phyloP scores from a whole-genome alignment of 2,329 filamentous ascomycete species.

The Pleochaeta shiraiana region DNA sequence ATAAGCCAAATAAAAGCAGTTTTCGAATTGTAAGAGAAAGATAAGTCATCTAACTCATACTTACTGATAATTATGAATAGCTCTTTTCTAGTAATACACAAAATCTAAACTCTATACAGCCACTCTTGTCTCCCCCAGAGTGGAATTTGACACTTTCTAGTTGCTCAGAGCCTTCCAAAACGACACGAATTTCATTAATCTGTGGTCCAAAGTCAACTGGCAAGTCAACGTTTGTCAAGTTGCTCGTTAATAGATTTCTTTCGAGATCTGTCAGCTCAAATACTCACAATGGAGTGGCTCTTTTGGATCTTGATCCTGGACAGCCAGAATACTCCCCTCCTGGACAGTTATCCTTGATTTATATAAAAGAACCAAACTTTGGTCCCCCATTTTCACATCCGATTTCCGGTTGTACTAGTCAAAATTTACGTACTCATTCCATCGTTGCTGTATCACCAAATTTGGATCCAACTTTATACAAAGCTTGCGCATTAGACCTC shows the following conservation, averaged over 20 bases:
- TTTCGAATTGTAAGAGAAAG: conserved; percentile 27
- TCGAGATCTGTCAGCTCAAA: conserved; percentile 8
- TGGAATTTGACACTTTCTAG: conserved; percentile 29
- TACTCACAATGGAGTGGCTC: conserved; percentile 22
- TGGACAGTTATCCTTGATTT: conserved; percentile 45
- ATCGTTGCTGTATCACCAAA: conserved; percentile 42
- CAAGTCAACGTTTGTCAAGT: conserved; percentile 51
- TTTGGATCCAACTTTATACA: conserved; percentile 43
- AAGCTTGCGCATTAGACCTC: conserved; percentile 41
- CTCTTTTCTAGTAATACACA: conserved; percentile 30
- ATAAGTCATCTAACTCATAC: conserved; percentile 2
- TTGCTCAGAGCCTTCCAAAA: conserved; percentile 17
- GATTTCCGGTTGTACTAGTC: conserved; percentile 17
- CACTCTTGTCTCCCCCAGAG: conserved; percentile 32
- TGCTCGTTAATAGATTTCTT: conserved; percentile 44
- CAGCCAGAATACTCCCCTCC: conserved; percentile 54
- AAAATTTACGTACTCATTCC: conserved; percentile 38
- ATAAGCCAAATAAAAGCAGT: conserved; percentile 17
- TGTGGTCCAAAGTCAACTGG: conserved; percentile 52
- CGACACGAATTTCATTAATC: conserved; percentile 28
- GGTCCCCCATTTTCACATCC: conserved; percentile 45
- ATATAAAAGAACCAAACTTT: conserved; percentile 37
- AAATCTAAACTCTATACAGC: conserved; percentile 29
- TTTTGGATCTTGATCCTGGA: conserved; percentile 53
- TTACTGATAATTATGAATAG: conserved; percentile 20